A percentile compares a stretch with the other conserved stretches of the same genome.
Conservation (phyloP, 2,329 filamentous ascomycete species). For the Colletotrichum sp. region DNA sequence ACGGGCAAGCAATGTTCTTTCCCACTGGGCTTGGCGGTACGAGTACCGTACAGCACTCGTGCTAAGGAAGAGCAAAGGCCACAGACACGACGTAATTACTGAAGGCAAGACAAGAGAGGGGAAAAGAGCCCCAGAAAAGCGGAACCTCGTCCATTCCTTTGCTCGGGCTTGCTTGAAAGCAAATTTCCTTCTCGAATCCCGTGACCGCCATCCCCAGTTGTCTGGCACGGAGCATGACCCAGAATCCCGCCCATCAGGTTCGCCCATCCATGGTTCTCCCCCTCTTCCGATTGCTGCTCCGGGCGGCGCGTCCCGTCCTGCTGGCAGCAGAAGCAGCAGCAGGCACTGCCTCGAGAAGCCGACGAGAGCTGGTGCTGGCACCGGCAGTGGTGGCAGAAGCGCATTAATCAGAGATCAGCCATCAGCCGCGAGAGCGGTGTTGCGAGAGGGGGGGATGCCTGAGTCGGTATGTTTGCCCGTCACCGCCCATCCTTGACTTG, state of each 20-base stretch:
- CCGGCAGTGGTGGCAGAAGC: not conserved
- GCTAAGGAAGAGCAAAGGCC: not conserved
- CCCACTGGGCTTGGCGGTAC: not conserved
- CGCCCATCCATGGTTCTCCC: not conserved
- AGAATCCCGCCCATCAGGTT: not conserved
- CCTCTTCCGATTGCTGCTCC: constrained; percentile 7
- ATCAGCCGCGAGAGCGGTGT: constrained; percentile 2
- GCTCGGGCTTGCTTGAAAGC: not conserved
- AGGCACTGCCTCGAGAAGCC: constrained; percentile 1
- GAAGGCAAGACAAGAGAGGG: not conserved
- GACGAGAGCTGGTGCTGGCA: not conserved
- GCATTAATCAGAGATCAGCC: not conserved
- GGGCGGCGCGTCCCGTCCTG: constrained; percentile 18
- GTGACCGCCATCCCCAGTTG: constrained; percentile 4
- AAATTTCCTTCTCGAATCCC: constrained; percentile 17
- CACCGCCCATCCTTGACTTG: constrained; percentile 12
- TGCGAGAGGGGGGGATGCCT: not conserved
- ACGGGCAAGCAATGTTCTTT: not conserved
- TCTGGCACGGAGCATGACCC: constrained; percentile 7
- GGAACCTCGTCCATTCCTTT: constrained; percentile 12
- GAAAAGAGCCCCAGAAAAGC: constrained; percentile 13
- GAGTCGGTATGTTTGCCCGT: constrained; percentile 7
- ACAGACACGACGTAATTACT: constrained; percentile 1
- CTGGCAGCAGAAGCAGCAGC: not conserved
- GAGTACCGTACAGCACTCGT: not conserved